Percentiles rank a stretch among this genome's conserved stretches.
Evolutionary conservation across 169 alveolate genomes (phyloP).

Genomic region (Eimeria praecox): DNA sequence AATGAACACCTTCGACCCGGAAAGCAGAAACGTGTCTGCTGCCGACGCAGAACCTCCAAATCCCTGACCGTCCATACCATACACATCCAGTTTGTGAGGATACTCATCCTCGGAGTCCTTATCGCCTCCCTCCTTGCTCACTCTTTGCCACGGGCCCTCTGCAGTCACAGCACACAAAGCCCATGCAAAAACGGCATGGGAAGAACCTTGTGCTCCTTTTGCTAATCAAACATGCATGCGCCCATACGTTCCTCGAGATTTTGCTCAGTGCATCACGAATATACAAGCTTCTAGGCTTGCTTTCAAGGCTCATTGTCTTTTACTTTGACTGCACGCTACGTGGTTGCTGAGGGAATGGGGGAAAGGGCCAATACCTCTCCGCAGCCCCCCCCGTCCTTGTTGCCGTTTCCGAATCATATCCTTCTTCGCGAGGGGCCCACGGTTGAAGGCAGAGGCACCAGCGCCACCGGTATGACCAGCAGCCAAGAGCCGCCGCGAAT

Average conservation of each 20-base stretch:
- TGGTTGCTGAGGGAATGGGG: not conserved
- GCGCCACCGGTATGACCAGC: not conserved
- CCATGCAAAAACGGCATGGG: not conserved
- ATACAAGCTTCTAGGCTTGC: not conserved
- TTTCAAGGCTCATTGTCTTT: not conserved
- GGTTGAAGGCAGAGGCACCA: not conserved
- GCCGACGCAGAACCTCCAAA: not conserved
- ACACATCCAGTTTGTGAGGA: constrained; percentile 34
- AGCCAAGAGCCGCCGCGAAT: not conserved
- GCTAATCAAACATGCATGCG: not conserved
- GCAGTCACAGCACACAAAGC: not conserved
- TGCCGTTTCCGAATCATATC: not conserved
- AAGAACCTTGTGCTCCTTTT: not conserved
- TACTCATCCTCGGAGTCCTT: constrained; percentile 5
- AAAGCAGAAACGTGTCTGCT: constrained; percentile 4
- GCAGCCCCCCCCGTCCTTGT: not conserved
- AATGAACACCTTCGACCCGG: constrained; percentile 47
- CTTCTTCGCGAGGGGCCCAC: not conserved
- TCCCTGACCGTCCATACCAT: not conserved
- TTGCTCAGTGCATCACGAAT: not conserved
- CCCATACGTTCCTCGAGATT: not conserved
- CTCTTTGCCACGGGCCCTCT: constrained; percentile 4
- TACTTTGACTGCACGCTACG: not conserved
- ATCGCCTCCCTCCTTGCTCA: not conserved
- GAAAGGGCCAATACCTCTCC: not conserved